These are phyloP conservation scores for Ramaria sp. DNA, from an alignment of 768 basidiomycete species.

Conservation along the genomic window DNA sequence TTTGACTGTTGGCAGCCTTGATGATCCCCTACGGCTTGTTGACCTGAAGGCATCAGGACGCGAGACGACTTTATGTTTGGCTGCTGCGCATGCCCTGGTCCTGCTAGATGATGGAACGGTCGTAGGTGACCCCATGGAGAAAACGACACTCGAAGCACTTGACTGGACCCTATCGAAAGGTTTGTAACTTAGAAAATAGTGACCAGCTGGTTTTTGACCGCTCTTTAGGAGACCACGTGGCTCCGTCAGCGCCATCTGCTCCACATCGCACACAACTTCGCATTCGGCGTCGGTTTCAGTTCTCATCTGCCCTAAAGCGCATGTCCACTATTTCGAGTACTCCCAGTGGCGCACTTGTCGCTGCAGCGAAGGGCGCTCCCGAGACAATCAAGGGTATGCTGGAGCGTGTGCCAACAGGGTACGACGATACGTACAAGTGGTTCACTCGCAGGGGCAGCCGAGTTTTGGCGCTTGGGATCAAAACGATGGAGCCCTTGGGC, in stretches of 20 bases:
- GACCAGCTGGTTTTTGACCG: background rate
- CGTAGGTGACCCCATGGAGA: slow-evolving; percentile 99
- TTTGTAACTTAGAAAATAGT: slow-evolving; percentile 15
- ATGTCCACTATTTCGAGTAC: slow-evolving; percentile 85
- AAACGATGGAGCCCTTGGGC: slow-evolving; percentile 64
- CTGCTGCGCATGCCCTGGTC: slow-evolving; percentile 91
- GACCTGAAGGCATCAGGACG: slow-evolving; percentile 65
- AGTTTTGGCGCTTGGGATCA: slow-evolving; percentile 84
- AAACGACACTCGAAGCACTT: slow-evolving; percentile 84
- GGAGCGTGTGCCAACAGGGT: slow-evolving; percentile 54
- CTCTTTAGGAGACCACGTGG: slow-evolving; percentile 49
- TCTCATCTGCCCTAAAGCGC: slow-evolving; percentile 93
- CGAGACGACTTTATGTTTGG: slow-evolving; percentile 80
- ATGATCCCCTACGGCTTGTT: slow-evolving; percentile 56
- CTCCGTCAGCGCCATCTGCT: slow-evolving; percentile 38
- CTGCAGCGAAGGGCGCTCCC: slow-evolving; percentile 91
- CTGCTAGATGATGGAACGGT: slow-evolving; percentile 87
- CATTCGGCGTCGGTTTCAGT: slow-evolving; percentile 91
- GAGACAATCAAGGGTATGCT: slow-evolving; percentile 94
- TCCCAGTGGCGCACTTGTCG: slow-evolving; percentile 49
- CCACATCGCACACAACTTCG: slow-evolving; percentile 50
- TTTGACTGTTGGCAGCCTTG: slow-evolving; percentile 29
- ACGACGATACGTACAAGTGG: slow-evolving; percentile 93
- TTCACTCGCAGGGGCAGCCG: slow-evolving; percentile 90
- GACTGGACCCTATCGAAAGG: slow-evolving; percentile 79